Base-by-base conservation (phyloP, 2,329 filamentous ascomycete species). In the Colletotrichum coccodes region DNA sequence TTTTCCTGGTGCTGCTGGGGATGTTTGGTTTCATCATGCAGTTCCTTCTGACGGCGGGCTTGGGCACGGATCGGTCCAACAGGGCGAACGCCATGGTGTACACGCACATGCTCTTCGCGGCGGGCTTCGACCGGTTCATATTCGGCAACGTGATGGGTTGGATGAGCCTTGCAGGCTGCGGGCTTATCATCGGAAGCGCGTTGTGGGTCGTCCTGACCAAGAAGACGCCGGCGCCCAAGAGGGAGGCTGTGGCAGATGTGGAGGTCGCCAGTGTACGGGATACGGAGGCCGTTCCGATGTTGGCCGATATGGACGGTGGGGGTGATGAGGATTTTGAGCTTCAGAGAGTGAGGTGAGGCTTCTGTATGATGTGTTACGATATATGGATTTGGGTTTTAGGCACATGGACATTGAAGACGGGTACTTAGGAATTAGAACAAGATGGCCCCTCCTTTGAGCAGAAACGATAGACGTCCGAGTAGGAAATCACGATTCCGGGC, bases 1-100 rank as follows among this genome's bases (percentile, higher is more conserved):
- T 81, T 0, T 85, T 94, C 44, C 81, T 97, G 18, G 61, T 90
- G 0, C 87, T 91, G 42, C 82, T 97, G 4, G 93, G 92, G 0
- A 75, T 89, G 0, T 91, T 91, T 71, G 95, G 95, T 0, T 95
- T 97, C 76, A 78, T 92, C 26, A 92, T 95, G 88, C 95, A 97
- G 86, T 94, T 94, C 72, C 84, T 97, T n/a, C 82, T 97, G 21
- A 96, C 94, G 1, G 87, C 89, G 0, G 94, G 94, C 0, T 81
- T 98, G 54, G 82, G 91, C 28, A 89, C 91, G 70, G 92, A 95
- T 75, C 91, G 91, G 70, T 86, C 85, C 23, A 88, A 89, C 72
- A 79, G 85, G 49, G 87, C 87, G 8, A 88, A 86, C 18, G 82
- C 84, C 60, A 89, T 90, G 87, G 79, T 88, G 6, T 89, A 88